These are phyloP conservation scores for Ganoderma leucocontextum DNA, from an alignment of 1,284 basidiomycete species.

Conservation along the genomic window DNA sequence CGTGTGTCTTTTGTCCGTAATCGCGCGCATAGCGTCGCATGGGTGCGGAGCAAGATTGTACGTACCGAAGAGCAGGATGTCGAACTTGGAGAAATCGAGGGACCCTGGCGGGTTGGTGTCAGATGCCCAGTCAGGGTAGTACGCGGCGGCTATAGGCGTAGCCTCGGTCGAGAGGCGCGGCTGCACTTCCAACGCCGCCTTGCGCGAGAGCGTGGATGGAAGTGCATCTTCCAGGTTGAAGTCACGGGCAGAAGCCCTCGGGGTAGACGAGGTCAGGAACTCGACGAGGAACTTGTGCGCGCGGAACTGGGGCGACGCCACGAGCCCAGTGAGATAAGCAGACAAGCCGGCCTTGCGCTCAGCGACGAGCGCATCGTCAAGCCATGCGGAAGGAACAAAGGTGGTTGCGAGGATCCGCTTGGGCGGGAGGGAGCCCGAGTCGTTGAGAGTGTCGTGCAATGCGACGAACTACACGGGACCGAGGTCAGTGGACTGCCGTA, in stretches of 20 bases:
- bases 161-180: slow-evolving; percentile 29
- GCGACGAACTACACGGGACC: slow-evolving; percentile 49
- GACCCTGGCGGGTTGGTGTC: slow-evolving; percentile 65
- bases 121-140: slow-evolving; percentile 78
- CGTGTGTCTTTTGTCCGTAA: not conserved
- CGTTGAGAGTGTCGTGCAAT: slow-evolving; percentile 48
- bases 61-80: slow-evolving; percentile 72
- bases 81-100: slow-evolving; percentile 75
- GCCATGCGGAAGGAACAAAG: slow-evolving; percentile 60
- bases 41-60: slow-evolving; percentile 14
- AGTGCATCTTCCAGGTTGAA: slow-evolving; percentile 54
- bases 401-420: slow-evolving; percentile 56
- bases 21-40: not conserved
- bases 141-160: slow-evolving; percentile 51
- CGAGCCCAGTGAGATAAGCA: slow-evolving; percentile 51
- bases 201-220: slow-evolving; percentile 54
- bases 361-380: slow-evolving; percentile 57
- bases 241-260: slow-evolving; percentile 28
- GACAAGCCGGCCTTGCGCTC: slow-evolving; percentile 59
- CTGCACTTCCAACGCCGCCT: slow-evolving; percentile 45
- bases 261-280: slow-evolving; percentile 48
- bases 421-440: slow-evolving; percentile 54
- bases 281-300: slow-evolving; percentile 43
- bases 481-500: slow-evolving; percentile 1
- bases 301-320: slow-evolving; percentile 45